A percentile compares a stretch with the other conserved stretches of the same genome.
phyloP scores from a whole-genome alignment of 257 asterid genomes.

The Plantago elongata region DNA sequence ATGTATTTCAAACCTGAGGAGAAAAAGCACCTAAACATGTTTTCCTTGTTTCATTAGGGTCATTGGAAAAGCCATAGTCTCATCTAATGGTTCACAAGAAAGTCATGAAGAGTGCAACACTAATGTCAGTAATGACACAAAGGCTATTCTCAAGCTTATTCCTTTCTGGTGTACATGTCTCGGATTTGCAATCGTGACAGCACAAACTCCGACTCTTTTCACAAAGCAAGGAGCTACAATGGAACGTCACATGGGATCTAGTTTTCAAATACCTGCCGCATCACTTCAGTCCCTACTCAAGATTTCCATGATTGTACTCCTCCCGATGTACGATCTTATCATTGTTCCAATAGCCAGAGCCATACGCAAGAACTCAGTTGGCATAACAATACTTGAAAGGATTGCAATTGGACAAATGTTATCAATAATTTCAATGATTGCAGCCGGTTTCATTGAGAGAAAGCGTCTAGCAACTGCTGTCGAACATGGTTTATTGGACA shows the following conservation, averaged over 20 bases:
- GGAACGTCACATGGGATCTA: conserved; percentile 9
- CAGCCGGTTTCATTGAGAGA: conserved; percentile 12
- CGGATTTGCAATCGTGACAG: conserved; percentile 5
- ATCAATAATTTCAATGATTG: conserved; percentile 14
- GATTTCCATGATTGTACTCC: background rate
- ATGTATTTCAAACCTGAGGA: background rate
- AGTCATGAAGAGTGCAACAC: background rate
- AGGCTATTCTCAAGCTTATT: conserved; percentile 16
- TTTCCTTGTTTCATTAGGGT: background rate
- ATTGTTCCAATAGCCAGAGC: background rate
- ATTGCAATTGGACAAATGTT: conserved; percentile 11
- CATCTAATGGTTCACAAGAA: background rate
- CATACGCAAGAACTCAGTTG: background rate
- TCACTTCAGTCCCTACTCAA: conserved; percentile 11
- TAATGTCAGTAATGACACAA: conserved; percentile 6
- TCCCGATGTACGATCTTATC: conserved; percentile 11
- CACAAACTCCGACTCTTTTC: conserved; percentile 15
- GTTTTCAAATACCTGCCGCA: conserved; percentile 15
- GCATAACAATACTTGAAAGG: conserved; percentile 19
- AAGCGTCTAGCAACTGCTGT: conserved; percentile 10
- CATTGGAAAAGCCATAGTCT: background rate
- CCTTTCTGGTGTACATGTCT: conserved; percentile 18
- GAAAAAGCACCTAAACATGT: too few relatives aligned
- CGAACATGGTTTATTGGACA: conserved; percentile 10
- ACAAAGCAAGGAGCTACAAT: conserved; percentile 21